Base-by-base conservation (phyloP, 352 stramenopile species). In the Nothophytophthora sp. region DNA sequence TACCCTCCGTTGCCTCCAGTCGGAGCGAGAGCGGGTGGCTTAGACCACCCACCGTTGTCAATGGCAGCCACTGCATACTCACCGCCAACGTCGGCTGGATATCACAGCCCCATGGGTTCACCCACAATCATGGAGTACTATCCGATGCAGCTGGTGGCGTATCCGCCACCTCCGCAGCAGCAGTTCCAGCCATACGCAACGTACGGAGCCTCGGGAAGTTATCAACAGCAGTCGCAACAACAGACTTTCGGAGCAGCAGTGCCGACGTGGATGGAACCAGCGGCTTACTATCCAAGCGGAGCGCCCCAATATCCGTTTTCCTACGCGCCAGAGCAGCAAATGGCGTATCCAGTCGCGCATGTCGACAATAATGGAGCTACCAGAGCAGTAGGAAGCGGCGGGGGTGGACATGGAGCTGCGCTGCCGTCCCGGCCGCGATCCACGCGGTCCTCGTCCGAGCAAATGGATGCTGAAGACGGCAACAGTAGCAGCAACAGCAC, bases 401-500 rank as follows among this genome's bases (percentile, higher is more conserved):
- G 16, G 23, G 25, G 12, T 11, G 43, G 15, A 4, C 8, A 5
- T 33, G 35, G 20, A 19, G 25, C 44, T 40, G 43, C 50, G 16
- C 20, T 16, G 29, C 20, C 52, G 43, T 36, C 51, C 19, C 64
- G 60, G 22, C 33, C 49, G 25, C 55, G 37, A 12, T 56, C 40
- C 16, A 55, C 33, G 25, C 54, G 49, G 1, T 54, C 38, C 10
- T 42, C 41, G 10, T 62, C 46, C 27, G 51, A 61, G 45, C 30
- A 56, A 70, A 63, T 60, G 37, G 50, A 53, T 44, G 54, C 38
- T 29, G 55, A 69, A 29, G 49, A 52, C 32, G 53, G 28, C 39
- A 67, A n/a, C 28, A 69, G 38, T 40, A 70, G 35, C n/a, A 58
- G 38, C 51, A 63, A 55, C 43, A 74, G 41, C 15, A n/a, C n/a